Percentiles rank a stretch among this genome's conserved stretches.
phyloP scores from a whole-genome alignment of 768 basidiomycete genomes.

The Chalciporus piperatus region DNA sequence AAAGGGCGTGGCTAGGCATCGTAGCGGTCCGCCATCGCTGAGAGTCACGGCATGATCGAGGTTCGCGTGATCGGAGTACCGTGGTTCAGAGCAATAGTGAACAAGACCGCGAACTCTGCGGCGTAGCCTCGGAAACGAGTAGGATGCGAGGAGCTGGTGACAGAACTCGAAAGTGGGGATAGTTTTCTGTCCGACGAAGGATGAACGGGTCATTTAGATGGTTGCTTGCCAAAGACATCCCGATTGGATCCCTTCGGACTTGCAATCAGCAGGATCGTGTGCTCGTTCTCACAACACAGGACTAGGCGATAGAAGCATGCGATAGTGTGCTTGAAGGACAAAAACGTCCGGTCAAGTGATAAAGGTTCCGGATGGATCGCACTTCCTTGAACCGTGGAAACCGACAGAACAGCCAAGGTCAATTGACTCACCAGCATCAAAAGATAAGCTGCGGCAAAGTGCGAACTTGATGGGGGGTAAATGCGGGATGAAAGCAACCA shows the following conservation, averaged over 20 bases:
- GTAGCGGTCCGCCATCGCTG: not conserved
- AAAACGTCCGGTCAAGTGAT: not conserved
- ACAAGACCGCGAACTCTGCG: not conserved
- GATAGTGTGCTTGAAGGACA: not conserved
- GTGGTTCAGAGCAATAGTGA: not conserved
- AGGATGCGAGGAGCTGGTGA: not conserved
- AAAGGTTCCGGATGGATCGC: not conserved
- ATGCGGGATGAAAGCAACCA: not conserved
- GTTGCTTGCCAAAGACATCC: not conserved
- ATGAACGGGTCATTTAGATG: not conserved
- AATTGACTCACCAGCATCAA: slow-evolving; percentile 2
- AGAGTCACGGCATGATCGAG: no score
- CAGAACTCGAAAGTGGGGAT: not conserved
- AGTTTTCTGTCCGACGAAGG: not conserved
- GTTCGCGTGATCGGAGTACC: no score
- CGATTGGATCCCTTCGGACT: not conserved
- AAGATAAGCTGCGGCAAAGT: not conserved
- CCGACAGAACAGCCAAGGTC: not conserved
- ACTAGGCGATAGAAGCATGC: not conserved
- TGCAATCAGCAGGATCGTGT: not conserved
- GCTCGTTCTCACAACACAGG: slow-evolving; percentile 3
- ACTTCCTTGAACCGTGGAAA: no score
- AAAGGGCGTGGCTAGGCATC: not conserved
- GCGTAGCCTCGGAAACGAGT: not conserved
- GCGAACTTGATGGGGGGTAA: not conserved